Evolutionary conservation across 169 alveolate species (phyloP), one percentile per base, ranked within the genome.

Genomic region (Plasmodium coatneyi): DNA sequence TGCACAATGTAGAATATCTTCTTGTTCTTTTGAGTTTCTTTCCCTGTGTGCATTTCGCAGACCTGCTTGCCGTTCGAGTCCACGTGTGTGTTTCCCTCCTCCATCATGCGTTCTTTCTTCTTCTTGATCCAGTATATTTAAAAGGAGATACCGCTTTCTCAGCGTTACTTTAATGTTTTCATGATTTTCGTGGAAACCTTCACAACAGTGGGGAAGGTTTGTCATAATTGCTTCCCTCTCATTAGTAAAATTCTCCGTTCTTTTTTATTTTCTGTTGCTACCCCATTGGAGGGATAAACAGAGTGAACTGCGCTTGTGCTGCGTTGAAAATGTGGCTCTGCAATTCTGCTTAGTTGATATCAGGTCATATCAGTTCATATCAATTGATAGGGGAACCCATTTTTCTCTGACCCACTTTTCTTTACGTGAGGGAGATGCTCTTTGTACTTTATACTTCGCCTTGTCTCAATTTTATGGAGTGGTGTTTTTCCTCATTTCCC

Each of bases 1-100:
- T 87, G 93, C 49, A 87, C 4, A 56, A 87, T 87, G 32, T 79
- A 87, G 39, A 56, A 52, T 22, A 60, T 9, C 9, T 66, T 80
- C 22, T 39, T 36, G 25, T 34, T 34, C 14, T 39, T 22, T 0
- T 28, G 36, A 19, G 14, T 66, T 19, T 66, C 76, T 22, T 16
- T 4, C 22, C 76, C 76, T 19, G 5, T 19, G 36, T 66, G 34
- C 30, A 66, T 66, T 66, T 66, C 36, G 5, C 16, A 25, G 30
- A 5, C n/a, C 36, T 74, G 6, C 43, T 74, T 30, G 14, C 10
- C 30, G 46, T 9, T 32, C 14, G 36, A 32, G 25, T 32, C 56
- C 82, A 74, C 43, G 6, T 32, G 54, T 12, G 22, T 14, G 22
- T 49, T 49, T 32, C n/a, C 54, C 54, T 32, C 52, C 28, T 74